A percentile compares a stretch with the other conserved stretches of the same genome.
Conservation (phyloP, 1,139 yeast genomes). For the Scheffersomyces lignicola region DNA sequence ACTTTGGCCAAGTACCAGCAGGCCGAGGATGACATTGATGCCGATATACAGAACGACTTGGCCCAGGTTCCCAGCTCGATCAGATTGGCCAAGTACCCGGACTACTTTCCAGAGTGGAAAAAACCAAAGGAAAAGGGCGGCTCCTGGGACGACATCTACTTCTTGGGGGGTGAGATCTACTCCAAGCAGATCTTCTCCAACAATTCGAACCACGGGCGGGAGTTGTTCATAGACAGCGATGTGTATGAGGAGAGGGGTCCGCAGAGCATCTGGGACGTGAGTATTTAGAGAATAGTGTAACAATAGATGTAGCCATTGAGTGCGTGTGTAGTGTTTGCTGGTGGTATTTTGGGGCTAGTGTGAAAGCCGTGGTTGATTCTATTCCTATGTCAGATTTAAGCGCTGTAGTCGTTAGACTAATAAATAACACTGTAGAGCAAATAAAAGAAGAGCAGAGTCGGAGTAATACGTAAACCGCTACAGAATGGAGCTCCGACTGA, state of each 20-base stretch:
- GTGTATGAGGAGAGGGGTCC: constrained; percentile 85
- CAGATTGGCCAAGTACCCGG: constrained; percentile 72
- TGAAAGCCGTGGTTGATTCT: too few relatives aligned
- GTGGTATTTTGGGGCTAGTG: too few relatives aligned
- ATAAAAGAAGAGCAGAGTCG: too few relatives aligned
- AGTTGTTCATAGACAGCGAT: constrained; percentile 69
- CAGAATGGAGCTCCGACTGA: too few relatives aligned
- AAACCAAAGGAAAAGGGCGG: constrained; percentile 60
- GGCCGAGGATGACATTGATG: constrained; percentile 33
- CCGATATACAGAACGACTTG: constrained; percentile 27
- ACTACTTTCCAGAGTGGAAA: constrained; percentile 96
- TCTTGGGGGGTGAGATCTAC: constrained; percentile 86
- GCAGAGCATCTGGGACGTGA: constrained; percentile 54
- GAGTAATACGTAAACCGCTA: too few relatives aligned
- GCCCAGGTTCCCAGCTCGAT: constrained; percentile 78
- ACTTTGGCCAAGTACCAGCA: constrained; percentile 48
- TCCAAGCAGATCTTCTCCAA: constrained; percentile 78
- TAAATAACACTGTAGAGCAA: too few relatives aligned
- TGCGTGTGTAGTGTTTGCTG: too few relatives aligned
- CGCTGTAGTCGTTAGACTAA: too few relatives aligned
- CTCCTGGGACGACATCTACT: constrained; percentile 66
- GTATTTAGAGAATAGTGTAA: constrained; percentile 19
- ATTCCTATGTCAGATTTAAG: too few relatives aligned
- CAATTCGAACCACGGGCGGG: constrained; percentile 58
- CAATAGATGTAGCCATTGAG: too few relatives aligned